Evolutionary conservation across 305 asterid species (phyloP), one percentile per base, ranked within the genome.

Genomic region (Striga hermonthica): DNA sequence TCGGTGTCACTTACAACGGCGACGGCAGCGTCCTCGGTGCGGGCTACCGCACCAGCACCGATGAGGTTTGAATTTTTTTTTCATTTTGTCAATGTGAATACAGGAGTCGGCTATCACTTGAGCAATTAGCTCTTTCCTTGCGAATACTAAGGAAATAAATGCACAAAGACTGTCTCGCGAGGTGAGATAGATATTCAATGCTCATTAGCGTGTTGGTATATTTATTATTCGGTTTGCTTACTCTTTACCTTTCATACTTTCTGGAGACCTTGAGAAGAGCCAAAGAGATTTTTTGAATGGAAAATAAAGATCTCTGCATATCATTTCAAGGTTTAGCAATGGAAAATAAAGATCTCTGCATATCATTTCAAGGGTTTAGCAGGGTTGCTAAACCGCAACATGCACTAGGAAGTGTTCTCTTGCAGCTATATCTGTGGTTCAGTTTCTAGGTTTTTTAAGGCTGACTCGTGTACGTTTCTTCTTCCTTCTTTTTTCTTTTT

Each of bases 151-250:
- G 82, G 97, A 93, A 71, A 62, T 93, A 60, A 93, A 93, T 75
- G 92, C 96, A 14, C 99, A 85, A 70, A 88, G 80, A 77, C 96
- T 90, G 77, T 80, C 99, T 39, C 96, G 99, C 41, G 96, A 93
- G 96, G 98, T 89, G 78, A 22, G 31, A 71, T 47, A 12, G 4
- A 11, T 62, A 54, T 72, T 65, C 65, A 61, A 22, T 47, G n/a
- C 12, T 40, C 9, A 54, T 22, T 22, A 22, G 31, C 31, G n/a
- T n/a, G 31, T 22, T 22, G 31, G 2, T 22, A 0, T 22, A 12
- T 57, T 40, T 38, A 48, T 68, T 16, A 12, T 38, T 43, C 57
- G 9, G 3, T 38, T 64, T 45, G 44, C 56, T 58, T 40, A 34
- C 44, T 13, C 41, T 3, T 49, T 40, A 11, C 14, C 60, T 59